Conservation (phyloP, 2,329 filamentous ascomycete genomes). For the Amylocarpus encephaloides region DNA sequence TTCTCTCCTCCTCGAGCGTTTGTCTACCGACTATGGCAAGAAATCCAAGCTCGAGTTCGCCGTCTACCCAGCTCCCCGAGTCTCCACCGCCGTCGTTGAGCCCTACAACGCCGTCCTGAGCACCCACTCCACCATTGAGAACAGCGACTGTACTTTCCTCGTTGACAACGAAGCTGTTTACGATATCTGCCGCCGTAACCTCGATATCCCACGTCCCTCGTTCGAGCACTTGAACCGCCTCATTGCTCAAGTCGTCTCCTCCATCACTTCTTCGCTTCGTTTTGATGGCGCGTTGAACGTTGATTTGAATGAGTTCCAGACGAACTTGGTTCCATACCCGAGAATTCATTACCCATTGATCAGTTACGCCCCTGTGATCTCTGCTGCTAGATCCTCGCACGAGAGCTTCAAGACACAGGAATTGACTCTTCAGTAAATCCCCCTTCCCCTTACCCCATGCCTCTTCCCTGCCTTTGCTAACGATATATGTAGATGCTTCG, state of each 20-base stretch:
- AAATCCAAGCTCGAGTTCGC: constrained; percentile 64
- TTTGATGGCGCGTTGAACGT: constrained; percentile 63
- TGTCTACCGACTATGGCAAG: constrained; percentile 60
- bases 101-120: constrained; percentile 60
- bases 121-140: constrained; percentile 55
- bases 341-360: constrained; percentile 63
- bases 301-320: constrained; percentile 64
- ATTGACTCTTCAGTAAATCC: constrained; percentile 53
- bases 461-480: background rate
- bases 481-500: constrained; percentile 43
- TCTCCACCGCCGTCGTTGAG: constrained; percentile 61
- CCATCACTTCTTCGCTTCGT: constrained; percentile 57
- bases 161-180: constrained; percentile 65
- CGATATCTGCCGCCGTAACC: constrained; percentile 58
- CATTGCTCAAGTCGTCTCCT: constrained; percentile 62
- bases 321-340: constrained; percentile 61
- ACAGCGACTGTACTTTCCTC: constrained; percentile 62
- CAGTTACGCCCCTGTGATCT: constrained; percentile 58
- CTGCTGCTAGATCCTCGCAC: constrained; percentile 53
- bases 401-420: constrained; percentile 62
- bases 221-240: constrained; percentile 61
- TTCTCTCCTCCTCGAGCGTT: constrained; percentile 56
- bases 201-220: constrained; percentile 57
- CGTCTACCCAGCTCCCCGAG: constrained; percentile 58
- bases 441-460: background rate